Evolutionary conservation across 495 filamentous ascomycete genomes (phyloP), one percentile per base, ranked within the genome.

Genomic region (Talaromyces adpressus): DNA sequence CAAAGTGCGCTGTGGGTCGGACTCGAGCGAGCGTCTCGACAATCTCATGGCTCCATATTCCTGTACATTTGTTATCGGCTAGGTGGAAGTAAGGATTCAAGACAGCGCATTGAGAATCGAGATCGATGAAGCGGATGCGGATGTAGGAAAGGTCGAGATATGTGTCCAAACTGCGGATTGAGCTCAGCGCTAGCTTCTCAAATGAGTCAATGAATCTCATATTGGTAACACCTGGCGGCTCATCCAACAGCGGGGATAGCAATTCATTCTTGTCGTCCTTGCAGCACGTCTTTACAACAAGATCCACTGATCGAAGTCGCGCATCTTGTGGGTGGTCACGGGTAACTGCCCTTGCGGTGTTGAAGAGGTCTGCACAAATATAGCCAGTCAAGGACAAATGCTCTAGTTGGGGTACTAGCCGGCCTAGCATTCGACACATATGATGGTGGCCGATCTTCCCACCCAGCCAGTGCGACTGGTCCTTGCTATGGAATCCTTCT

Each of bases 271-370:
- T 69, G 39, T 77, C 76, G 49, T 82, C 77, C 20, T 84, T 80
- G 66, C 88, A 91, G 72, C 84, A 85, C 58, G 87, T 88, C 75
- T 88, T 88, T 63, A 91, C 85, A 0, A 83, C 82, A 11, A 91
- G 68, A 65, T 91, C 88, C 4, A 91, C 77, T 20, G 85, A 85
- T 68, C 82, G 84, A 39, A 90, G 81, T 7, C 62, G 66, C 1
- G 70, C 68, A 51, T 67, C 81, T 72, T 27, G 74, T 68, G 12
- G 54, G 27, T 71, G 74, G 18, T 76, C 72, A n/a, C 74, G 65
- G 56, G 80, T 78, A 22, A 69, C 71, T 36, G 22, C 63, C 3
- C 62, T 72, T 16, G 78, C 77, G 7, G 79, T 68, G 61, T 83
- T 77, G 65, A 87, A 84, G 22, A 91, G 81, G 23, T 77, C 74